Percentiles rank a stretch among this genome's conserved stretches.
These are phyloP conservation scores for Cutaneotrichosporon spelunceum DNA, from an alignment of 1,284 basidiomycete species.

Conservation along the genomic window DNA sequence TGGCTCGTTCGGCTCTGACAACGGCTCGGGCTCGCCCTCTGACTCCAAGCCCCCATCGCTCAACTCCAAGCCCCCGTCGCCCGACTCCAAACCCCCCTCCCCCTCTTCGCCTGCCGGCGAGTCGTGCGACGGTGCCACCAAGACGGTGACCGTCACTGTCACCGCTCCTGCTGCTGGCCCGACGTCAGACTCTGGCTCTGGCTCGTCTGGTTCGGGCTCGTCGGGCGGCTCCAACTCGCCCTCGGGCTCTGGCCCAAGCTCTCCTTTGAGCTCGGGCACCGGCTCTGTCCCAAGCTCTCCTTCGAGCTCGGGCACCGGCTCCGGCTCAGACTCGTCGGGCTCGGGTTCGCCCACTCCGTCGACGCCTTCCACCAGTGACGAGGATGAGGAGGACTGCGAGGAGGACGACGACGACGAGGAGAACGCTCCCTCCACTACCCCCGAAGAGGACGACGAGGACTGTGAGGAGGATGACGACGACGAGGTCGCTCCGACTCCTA, in stretches of 20 bases:
- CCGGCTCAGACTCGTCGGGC: not conserved
- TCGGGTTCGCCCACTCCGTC: not conserved
- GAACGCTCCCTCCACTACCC: not conserved
- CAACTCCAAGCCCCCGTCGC: not conserved
- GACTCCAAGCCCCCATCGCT: slow-evolving; percentile 1
- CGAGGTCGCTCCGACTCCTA: too few species aligned
- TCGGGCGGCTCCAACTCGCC: not conserved
- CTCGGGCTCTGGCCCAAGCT: not conserved
- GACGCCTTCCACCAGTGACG: not conserved
- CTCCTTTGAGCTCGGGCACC: not conserved
- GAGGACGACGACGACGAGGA: slow-evolving; percentile 3
- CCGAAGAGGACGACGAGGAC: slow-evolving; percentile 14
- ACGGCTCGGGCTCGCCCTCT: not conserved
- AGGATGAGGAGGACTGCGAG: slow-evolving; percentile 8
- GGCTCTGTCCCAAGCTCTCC: slow-evolving; percentile 46
- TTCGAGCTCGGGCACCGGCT: slow-evolving; percentile 31
- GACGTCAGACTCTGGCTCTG: not conserved
- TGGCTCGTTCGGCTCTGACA: not conserved
- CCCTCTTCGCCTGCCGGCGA: not conserved
- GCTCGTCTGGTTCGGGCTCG: not conserved
- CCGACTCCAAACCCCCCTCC: not conserved
- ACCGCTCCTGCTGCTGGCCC: slow-evolving; percentile 4
- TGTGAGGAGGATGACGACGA: slow-evolving; percentile 19
- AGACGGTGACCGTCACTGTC: slow-evolving; percentile 17
- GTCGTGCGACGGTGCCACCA: slow-evolving; percentile 1